These are phyloP conservation scores for Rhodotorula sp. DNA, from an alignment of 1,284 basidiomycete species.

Conservation along the genomic window DNA sequence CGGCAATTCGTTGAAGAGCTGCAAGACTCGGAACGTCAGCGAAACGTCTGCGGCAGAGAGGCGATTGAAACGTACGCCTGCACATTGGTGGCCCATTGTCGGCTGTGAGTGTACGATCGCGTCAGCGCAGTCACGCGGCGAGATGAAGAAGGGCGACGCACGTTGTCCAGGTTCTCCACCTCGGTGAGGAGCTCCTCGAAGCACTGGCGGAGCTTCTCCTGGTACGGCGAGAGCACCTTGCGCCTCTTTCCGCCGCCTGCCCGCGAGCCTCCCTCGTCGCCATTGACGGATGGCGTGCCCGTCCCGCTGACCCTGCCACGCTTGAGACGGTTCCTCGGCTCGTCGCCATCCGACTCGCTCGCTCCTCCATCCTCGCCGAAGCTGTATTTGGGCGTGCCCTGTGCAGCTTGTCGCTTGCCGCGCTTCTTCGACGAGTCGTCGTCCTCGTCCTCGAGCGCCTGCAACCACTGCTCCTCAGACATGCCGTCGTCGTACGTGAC, in stretches of 20 bases:
- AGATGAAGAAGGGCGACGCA: constrained; percentile 52
- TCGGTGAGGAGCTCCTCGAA: constrained; percentile 77
- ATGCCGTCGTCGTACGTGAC: constrained; percentile 95
- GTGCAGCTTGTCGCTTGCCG: constrained; percentile 14
- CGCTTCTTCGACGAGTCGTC: constrained; percentile 21
- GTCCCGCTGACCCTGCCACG: constrained; percentile 5
- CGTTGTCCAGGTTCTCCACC: constrained; percentile 71
- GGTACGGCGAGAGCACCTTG: constrained; percentile 52
- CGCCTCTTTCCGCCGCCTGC: constrained; percentile 25
- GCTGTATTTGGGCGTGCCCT: constrained; percentile 3
- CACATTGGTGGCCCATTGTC: constrained; percentile 35
- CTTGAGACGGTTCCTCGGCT: constrained; percentile 11
- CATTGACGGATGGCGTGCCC: constrained; percentile 4
- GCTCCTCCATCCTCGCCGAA: constrained; percentile 13
- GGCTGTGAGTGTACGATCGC: constrained; percentile 45
- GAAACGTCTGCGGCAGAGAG: too few species aligned
- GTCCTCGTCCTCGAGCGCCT: constrained; percentile 53
- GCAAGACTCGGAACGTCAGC: not conserved
- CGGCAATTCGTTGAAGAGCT: constrained; percentile 49
- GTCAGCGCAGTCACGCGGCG: constrained; percentile 64
- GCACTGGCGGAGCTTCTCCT: constrained; percentile 77
- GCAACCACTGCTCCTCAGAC: constrained; percentile 88
- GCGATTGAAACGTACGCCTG: not conserved
- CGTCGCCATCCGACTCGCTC: constrained; percentile 28
- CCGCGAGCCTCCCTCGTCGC: constrained; percentile 19